Conservation (phyloP, 192 early-diverging fungal species). For the Gonapodya prolifera region DNA sequence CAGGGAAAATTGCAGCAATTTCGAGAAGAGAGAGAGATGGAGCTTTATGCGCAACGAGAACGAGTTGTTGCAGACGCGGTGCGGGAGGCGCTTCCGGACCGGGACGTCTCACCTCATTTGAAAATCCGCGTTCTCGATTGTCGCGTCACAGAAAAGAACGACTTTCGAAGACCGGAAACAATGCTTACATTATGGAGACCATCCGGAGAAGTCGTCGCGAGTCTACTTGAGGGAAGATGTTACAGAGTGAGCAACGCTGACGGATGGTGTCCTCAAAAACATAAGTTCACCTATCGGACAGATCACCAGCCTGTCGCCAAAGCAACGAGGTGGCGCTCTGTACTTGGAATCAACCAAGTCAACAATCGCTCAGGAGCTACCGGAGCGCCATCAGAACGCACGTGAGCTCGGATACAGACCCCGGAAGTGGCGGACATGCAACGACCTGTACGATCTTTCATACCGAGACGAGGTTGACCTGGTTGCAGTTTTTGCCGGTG, state of each 20-base stretch:
- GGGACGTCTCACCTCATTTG: background rate
- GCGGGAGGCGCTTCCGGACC: background rate
- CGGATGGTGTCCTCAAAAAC: constrained; percentile 11
- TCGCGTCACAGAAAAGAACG: background rate
- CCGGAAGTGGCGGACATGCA: constrained; percentile 11
- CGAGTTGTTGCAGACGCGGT: background rate
- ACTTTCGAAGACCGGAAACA: background rate
- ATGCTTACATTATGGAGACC: background rate
- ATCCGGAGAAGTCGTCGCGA: background rate
- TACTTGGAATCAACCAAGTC: constrained; percentile 17
- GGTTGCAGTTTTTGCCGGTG: constrained; percentile 27
- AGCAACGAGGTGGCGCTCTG: constrained; percentile 11
- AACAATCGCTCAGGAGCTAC: background rate
- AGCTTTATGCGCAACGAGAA: background rate
- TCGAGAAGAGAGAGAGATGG: background rate
- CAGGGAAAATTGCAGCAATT: background rate
- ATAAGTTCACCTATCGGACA: constrained; percentile 10
- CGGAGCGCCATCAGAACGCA: background rate
- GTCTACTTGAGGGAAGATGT: background rate
- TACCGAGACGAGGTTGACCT: constrained; percentile 28
- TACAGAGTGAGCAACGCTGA: constrained; percentile 1
- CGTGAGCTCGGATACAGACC: constrained; percentile 14
- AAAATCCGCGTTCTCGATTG: background rate
- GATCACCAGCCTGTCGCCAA: background rate
- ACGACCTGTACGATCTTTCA: constrained; percentile 9